Conservation (phyloP, 1,284 basidiomycete genomes). For the Waitea zeae region DNA sequence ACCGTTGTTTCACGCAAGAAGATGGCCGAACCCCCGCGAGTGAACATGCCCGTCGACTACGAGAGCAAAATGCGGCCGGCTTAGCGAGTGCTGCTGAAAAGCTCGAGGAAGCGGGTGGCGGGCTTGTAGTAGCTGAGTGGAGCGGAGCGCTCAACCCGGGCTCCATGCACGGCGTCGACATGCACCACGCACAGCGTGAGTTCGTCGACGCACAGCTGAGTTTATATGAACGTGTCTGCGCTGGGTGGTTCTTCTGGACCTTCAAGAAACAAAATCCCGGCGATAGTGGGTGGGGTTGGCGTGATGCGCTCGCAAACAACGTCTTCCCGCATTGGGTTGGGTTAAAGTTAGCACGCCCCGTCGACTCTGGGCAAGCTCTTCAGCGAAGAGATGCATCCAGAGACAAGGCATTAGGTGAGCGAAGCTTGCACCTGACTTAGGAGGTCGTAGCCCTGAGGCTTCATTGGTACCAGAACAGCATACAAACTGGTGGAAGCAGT, state of each 20-base stretch:
- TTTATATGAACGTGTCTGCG: conserved; percentile 47
- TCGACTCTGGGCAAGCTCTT: conserved; percentile 11
- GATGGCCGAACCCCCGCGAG: conserved; percentile 42
- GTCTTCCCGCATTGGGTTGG: conserved; percentile 28
- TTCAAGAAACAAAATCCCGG: conserved; percentile 58
- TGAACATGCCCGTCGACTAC: conserved; percentile 33
- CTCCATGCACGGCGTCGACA: conserved; percentile 30
- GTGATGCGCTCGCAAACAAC: conserved; percentile 47
- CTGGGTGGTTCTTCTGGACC: conserved; percentile 84
- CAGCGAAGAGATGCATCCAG: conserved; percentile 15
- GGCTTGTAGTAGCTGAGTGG: conserved; percentile 74
- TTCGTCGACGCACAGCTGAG: conserved; percentile 55
- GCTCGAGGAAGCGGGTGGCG: conserved; percentile 31
- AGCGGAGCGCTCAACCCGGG: conserved; percentile 60
- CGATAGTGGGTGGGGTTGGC: conserved; percentile 67
- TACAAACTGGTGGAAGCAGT: conserved; percentile 36
- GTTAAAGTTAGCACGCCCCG: conserved; percentile 9
- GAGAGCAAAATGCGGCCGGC: conserved; percentile 21
- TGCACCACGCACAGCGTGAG: conserved; percentile 25
- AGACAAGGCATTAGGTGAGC: conserved; percentile 18
- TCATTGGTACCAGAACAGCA: conserved; percentile 24
- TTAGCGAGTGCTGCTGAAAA: conserved; percentile 24
- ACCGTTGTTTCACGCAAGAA: conserved; percentile 59
- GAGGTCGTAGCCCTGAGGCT: conserved; percentile 1
- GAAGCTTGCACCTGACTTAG: neutral